Conservation (phyloP, 2,329 filamentous ascomycete genomes). For the Bipolaris zeicola region DNA sequence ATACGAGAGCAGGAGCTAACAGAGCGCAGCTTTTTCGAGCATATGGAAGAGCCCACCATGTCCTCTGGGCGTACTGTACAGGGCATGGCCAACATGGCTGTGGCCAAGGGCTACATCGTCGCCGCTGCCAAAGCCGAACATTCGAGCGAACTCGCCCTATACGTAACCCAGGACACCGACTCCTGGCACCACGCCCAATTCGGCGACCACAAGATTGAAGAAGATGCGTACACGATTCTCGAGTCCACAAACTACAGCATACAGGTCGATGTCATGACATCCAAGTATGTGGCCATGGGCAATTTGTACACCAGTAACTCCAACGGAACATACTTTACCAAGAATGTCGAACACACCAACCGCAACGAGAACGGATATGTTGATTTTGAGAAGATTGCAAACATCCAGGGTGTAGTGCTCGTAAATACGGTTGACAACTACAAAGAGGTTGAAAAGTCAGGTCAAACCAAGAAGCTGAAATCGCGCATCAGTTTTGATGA, state of each 20-base stretch:
- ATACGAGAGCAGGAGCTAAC: conserved; percentile 19
- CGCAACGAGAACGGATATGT: conserved; percentile 76
- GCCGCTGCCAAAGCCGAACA: conserved; percentile 78
- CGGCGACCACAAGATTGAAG: conserved; percentile 80
- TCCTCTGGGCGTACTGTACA: conserved; percentile 74
- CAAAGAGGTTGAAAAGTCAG: conserved; percentile 67
- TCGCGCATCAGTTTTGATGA: conserved; percentile 95
- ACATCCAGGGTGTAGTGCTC: conserved; percentile 89
- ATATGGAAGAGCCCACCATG: conserved; percentile 73
- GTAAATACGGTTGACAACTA: conserved; percentile 90
- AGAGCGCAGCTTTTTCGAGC: conserved; percentile 66
- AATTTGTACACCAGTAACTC: conserved; percentile 95
- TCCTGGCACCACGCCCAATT: conserved; percentile 94
- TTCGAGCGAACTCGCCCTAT: conserved; percentile 90
- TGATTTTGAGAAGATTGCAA: conserved; percentile 92
- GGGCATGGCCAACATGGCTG: conserved; percentile 80
- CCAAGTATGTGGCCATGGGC: conserved; percentile 72
- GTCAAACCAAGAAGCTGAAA: conserved; percentile 68
- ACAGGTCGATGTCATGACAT: conserved; percentile 89
- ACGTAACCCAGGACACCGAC: conserved; percentile 80
- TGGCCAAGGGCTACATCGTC: conserved; percentile 85
- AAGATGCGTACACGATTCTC: conserved; percentile 86
- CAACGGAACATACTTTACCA: conserved; percentile 93
- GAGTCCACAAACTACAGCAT: conserved; percentile 98
- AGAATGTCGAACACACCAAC: conserved; percentile 91